Percentiles rank a stretch among this genome's conserved stretches.
phyloP scores from a whole-genome alignment of 108 stramenopile genomes.

The Nitzschia sp. region DNA sequence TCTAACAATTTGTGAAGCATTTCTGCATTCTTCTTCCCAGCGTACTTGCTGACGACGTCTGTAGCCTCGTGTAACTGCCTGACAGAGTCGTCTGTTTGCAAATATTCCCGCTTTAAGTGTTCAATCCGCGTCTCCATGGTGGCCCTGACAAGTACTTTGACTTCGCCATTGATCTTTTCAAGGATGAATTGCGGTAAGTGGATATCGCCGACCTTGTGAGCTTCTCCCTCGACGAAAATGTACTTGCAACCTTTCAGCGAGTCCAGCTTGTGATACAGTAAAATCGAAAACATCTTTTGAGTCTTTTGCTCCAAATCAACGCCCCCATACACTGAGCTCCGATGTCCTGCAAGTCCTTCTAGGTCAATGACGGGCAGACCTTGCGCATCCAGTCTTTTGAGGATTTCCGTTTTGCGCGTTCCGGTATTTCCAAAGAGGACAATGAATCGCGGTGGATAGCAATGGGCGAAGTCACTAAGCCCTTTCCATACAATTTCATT shows the following conservation, averaged over 20 bases:
- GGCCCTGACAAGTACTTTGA: slow-evolving; percentile 5
- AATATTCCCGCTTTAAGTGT: slow-evolving; percentile 3
- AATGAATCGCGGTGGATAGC: not conserved
- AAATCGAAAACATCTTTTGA: slow-evolving; percentile 9
- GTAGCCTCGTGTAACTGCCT: slow-evolving; percentile 9
- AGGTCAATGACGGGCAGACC: slow-evolving; percentile 10
- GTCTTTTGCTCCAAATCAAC: slow-evolving; percentile 10
- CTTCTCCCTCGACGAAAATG: slow-evolving; percentile 9
- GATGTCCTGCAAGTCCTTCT: slow-evolving; percentile 8
- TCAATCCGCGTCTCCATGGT: slow-evolving; percentile 9
- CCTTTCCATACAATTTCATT: slow-evolving; percentile 11
- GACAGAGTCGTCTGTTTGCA: slow-evolving; percentile 9
- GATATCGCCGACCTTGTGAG: slow-evolving; percentile 10
- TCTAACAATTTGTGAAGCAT: slow-evolving; percentile 10
- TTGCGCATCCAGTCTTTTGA: slow-evolving; percentile 1
- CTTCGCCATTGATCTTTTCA: not conserved
- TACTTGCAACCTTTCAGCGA: slow-evolving; percentile 5
- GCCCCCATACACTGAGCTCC: slow-evolving; percentile 9
- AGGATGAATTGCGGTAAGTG: slow-evolving; percentile 7
- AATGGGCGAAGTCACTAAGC: not conserved
- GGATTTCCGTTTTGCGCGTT: slow-evolving; percentile 8
- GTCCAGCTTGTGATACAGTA: slow-evolving; percentile 1
- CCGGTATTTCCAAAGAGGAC: slow-evolving; percentile 9
- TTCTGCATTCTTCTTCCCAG: slow-evolving; percentile 17
- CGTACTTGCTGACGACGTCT: slow-evolving; percentile 6